Percentiles rank a stretch among this genome's conserved stretches.
These are phyloP conservation scores for Alternaria triticimaculans DNA, from an alignment of 2,329 filamentous ascomycete species.

Conservation along the genomic window DNA sequence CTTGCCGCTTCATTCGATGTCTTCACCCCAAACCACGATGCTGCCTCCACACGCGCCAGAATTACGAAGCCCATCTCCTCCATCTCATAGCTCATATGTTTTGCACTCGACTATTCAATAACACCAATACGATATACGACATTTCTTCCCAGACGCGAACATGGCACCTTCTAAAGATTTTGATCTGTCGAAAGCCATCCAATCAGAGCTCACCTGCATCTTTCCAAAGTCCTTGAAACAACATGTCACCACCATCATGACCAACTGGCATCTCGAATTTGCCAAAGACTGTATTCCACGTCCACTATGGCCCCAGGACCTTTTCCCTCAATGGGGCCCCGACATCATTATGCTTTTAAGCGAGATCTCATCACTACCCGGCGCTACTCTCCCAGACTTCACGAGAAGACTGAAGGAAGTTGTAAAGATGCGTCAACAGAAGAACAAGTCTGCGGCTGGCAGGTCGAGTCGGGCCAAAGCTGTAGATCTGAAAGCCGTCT, in stretches of 20 bases:
- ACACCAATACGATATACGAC: background rate
- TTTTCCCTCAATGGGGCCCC: conserved; percentile 4
- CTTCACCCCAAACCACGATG: conserved; percentile 6
- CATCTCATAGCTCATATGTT: background rate
- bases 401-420: background rate
- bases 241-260: conserved; percentile 1
- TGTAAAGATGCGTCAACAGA: conserved; percentile 2
- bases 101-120: background rate
- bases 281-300: conserved; percentile 5
- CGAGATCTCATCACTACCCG: conserved; percentile 3
- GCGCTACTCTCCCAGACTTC: conserved; percentile 9
- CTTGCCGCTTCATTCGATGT: background rate
- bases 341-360: conserved; percentile 8
- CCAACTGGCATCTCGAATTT: conserved; percentile 5
- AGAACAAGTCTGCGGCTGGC: background rate
- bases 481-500: background rate
- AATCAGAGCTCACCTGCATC: background rate
- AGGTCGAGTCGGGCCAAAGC: conserved; percentile 1
- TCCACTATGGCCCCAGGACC: conserved; percentile 7
- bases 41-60: background rate
- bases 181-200: background rate
- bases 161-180: conserved; percentile 6
- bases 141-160: background rate
- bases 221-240: background rate
- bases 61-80: background rate